A percentile compares a stretch with the other conserved stretches of the same genome.
These are phyloP conservation scores for Syzygium aromaticum DNA, from an alignment of 345 rosid genomes.

Conservation along the genomic window DNA sequence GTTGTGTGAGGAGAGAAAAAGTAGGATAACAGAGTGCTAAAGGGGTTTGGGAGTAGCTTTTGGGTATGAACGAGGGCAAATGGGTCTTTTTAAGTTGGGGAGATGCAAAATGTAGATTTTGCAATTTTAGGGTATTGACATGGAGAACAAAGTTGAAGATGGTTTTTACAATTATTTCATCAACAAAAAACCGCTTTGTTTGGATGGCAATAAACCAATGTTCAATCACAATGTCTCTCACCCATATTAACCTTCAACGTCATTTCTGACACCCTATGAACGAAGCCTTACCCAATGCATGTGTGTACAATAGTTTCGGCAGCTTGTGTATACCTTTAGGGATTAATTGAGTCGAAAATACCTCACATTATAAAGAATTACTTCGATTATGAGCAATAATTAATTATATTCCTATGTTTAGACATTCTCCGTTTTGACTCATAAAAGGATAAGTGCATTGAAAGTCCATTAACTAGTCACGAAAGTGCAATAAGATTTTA, in stretches of 20 bases:
- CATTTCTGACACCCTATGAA: background rate
- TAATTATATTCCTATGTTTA: background rate
- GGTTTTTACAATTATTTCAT: too few relatives aligned
- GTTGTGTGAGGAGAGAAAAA: background rate
- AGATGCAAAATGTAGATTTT: background rate
- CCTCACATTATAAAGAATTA: too few relatives aligned
- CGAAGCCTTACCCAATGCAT: background rate
- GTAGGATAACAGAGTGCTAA: background rate
- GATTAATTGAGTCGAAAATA: background rate
- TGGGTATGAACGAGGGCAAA: background rate
- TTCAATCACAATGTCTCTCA: background rate
- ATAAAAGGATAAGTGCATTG: too few relatives aligned
- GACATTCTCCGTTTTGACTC: background rate
- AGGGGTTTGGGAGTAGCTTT: background rate
- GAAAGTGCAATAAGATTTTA: too few relatives aligned
- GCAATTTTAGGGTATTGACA: background rate
- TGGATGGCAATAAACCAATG: background rate
- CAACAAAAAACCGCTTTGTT: too few relatives aligned
- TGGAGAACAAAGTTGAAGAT: background rate
- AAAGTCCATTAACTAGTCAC: too few relatives aligned
- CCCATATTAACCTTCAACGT: background rate
- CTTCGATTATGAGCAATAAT: background rate
- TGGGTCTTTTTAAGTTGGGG: background rate
- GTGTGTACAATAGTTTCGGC: rapidly evolving
- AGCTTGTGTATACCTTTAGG: too few relatives aligned